phyloP scores from a whole-genome alignment of 208 protist genomes.

The Leishmania tarentolae region DNA sequence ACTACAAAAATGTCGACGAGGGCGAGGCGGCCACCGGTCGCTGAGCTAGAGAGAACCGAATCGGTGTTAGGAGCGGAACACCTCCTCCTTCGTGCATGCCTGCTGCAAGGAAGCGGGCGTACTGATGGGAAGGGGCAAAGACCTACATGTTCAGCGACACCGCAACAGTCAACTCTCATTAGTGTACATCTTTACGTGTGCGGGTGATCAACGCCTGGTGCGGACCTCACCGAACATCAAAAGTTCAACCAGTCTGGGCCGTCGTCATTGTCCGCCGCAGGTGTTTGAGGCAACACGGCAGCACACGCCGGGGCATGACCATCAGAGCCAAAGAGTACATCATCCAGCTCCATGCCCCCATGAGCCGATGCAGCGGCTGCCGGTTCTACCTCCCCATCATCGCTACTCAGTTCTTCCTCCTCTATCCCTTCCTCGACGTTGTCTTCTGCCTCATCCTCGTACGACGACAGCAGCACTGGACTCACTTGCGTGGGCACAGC shows the following conservation, averaged over 20 bases:
- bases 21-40: neutral
- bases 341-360: slow-evolving; percentile 9
- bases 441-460: neutral
- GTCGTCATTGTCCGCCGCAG: slow-evolving; percentile 33
- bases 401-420: slow-evolving; percentile 15
- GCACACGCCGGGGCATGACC: neutral
- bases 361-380: slow-evolving; percentile 1
- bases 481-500: neutral
- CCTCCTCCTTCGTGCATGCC: neutral
- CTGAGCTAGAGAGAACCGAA: neutral
- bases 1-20: neutral
- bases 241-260: slow-evolving; percentile 57
- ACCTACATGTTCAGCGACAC: neutral
- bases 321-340: neutral
- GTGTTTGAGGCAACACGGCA: neutral
- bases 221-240: slow-evolving; percentile 6
- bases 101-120: neutral
- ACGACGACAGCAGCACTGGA: neutral
- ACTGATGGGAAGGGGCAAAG: neutral
- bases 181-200: no score
- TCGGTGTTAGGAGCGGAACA: neutral
- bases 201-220: neutral
- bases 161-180: no score
- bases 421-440: slow-evolving; percentile 22
- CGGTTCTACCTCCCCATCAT: slow-evolving; percentile 15